These are phyloP conservation scores for Xylariales sp. DNA, from an alignment of 2,329 filamentous ascomycete species.

Conservation along the genomic window DNA sequence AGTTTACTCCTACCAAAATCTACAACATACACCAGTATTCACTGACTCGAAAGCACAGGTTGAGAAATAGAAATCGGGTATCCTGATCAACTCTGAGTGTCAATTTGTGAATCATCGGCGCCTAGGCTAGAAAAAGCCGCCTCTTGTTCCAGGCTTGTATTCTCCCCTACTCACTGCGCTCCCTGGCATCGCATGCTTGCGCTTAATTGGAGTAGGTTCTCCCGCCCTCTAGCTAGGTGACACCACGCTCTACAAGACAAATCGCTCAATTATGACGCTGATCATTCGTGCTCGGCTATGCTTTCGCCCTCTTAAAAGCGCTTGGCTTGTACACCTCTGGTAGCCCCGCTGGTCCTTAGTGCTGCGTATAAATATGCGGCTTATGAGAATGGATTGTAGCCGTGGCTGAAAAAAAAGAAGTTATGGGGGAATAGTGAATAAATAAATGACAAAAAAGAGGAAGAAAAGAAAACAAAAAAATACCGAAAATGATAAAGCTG, in stretches of 20 bases:
- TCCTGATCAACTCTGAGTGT: slow-evolving; percentile 38
- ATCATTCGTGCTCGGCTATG: slow-evolving; percentile 28
- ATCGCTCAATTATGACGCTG: slow-evolving; percentile 23
- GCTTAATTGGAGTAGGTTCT: slow-evolving; percentile 16
- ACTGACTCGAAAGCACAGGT: not conserved
- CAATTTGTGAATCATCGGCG: slow-evolving; percentile 34
- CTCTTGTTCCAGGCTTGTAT: slow-evolving; percentile 24
- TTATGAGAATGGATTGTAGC: slow-evolving; percentile 28
- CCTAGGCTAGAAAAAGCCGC: slow-evolving; percentile 22
- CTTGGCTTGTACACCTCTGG: slow-evolving; percentile 20
- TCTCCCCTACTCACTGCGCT: slow-evolving; percentile 13
- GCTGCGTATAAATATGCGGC: slow-evolving; percentile 24
- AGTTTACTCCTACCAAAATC: not conserved
- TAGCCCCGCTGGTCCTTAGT: slow-evolving; percentile 19
- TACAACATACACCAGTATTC: not conserved
- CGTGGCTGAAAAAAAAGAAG: slow-evolving; percentile 13
- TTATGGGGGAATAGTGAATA: slow-evolving; percentile 12
- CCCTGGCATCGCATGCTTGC: slow-evolving; percentile 24
- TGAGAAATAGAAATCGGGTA: slow-evolving; percentile 18
- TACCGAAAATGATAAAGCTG: slow-evolving; percentile 30
- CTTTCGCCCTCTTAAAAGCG: slow-evolving; percentile 20
- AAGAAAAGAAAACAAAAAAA: slow-evolving; percentile 14
- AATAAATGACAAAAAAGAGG: slow-evolving; percentile 12
- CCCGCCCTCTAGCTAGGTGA: slow-evolving; percentile 29
- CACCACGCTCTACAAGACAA: slow-evolving; percentile 30